Percentiles rank a stretch among this genome's conserved stretches.
These are phyloP conservation scores for Trapa incisa DNA, from an alignment of 345 rosid species.

Conservation along the genomic window DNA sequence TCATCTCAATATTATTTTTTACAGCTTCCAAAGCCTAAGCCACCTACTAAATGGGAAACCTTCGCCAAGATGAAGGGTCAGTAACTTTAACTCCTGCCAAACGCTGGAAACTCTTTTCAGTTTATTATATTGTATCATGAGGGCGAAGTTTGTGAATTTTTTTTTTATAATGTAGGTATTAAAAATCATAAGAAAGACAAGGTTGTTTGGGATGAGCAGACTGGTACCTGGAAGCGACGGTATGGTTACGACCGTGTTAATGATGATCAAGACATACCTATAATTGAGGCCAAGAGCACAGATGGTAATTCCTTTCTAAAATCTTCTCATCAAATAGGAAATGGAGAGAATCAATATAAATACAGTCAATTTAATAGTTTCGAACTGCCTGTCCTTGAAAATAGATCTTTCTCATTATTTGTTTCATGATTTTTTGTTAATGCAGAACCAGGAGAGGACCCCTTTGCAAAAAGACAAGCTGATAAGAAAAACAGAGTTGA, in stretches of 20 bases:
- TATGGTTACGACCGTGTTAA: conserved; percentile 88
- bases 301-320: conserved; percentile 41
- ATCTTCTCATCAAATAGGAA: neutral
- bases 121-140: neutral
- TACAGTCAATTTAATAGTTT: neutral
- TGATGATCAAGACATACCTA: conserved; percentile 74
- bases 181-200: conserved; percentile 78
- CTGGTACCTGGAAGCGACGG: conserved; percentile 71
- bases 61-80: conserved; percentile 46
- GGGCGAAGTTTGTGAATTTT: neutral
- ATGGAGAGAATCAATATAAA: neutral
- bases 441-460: conserved; percentile 79
- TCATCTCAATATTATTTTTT: conserved; percentile 4
- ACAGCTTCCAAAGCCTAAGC: conserved; percentile 47
- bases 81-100: neutral
- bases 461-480: conserved; percentile 63
- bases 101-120: neutral
- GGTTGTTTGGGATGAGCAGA: conserved; percentile 72
- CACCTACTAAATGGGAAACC: conserved; percentile 45
- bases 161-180: conserved; percentile 45
- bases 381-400: neutral
- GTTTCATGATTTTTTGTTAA: neutral
- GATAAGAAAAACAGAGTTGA: conserved; percentile 70
- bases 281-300: conserved; percentile 69
- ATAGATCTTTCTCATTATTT: neutral